Evolutionary conservation across 345 rosid genomes (phyloP).

Genomic region (Citropsis articulata): DNA sequence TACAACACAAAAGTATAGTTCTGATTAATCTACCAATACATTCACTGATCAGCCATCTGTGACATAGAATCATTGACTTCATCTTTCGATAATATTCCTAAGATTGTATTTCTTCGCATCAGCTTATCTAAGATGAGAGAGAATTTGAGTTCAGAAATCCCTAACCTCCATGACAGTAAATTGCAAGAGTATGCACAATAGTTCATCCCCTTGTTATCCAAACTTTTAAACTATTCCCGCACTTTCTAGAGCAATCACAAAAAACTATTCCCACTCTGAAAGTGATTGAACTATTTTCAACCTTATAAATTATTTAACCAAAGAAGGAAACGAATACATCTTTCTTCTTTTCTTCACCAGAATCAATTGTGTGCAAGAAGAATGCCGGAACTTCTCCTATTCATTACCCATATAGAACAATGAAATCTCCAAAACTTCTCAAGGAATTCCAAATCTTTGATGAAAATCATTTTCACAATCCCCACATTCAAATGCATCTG

Average conservation of each 20-base stretch:
- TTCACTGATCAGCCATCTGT: background rate
- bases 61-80: background rate
- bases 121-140: background rate
- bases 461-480: background rate
- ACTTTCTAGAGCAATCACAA: background rate
- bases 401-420: background rate
- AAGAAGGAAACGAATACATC: background rate
- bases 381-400: background rate
- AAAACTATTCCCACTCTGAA: background rate
- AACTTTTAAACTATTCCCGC: background rate
- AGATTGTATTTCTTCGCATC: background rate
- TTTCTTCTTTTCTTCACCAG: background rate
- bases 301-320: background rate
- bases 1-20: background rate
- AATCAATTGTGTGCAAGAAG: background rate
- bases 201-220: background rate
- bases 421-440: background rate
- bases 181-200: background rate
- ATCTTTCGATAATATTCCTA: background rate
- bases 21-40: background rate
- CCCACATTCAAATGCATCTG: background rate
- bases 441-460: background rate
- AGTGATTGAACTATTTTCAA: background rate
- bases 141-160: constrained; percentile 5
- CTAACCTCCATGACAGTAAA: background rate